These are phyloP conservation scores for Cenococcum geophilum DNA, from an alignment of 495 filamentous ascomycete genomes.

Conservation along the genomic window DNA sequence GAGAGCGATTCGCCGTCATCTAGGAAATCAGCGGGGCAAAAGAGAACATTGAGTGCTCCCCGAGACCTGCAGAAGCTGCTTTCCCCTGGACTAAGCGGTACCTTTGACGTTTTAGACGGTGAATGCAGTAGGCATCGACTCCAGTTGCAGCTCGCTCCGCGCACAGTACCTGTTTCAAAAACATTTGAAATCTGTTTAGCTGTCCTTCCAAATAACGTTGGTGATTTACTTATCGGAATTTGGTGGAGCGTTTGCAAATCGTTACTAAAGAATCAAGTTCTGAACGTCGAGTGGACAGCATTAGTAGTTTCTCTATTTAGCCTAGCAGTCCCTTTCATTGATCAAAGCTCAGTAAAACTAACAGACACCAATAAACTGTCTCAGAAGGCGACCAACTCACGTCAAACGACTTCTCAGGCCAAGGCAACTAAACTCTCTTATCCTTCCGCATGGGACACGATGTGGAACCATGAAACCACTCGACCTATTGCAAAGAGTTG, in stretches of 20 bases:
- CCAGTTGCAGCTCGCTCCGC: conserved; percentile 18
- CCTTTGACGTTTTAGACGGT: conserved; percentile 25
- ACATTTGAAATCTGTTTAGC: conserved; percentile 17
- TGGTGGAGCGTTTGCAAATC: conserved; percentile 76
- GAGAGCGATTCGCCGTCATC: conserved; percentile 8
- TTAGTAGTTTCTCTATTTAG: conserved; percentile 65
- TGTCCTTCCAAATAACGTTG: conserved; percentile 42
- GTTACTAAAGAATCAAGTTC: conserved; percentile 43
- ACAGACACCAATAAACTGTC: conserved; percentile 4
- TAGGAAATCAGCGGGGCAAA: conserved; percentile 18
- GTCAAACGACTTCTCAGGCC: conserved; percentile 6
- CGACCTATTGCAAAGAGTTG: conserved; percentile 15
- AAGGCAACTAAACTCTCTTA: neutral
- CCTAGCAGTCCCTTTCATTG: conserved; percentile 41
- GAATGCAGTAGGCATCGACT: conserved; percentile 21
- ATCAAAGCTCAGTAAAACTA: conserved; percentile 25
- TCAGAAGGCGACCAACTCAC: conserved; percentile 5
- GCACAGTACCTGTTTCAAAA: conserved; percentile 14
- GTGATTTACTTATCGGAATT: conserved; percentile 58
- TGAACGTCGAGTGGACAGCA: conserved; percentile 71
- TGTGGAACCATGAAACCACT: conserved; percentile 16
- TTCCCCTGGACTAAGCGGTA: conserved; percentile 7
- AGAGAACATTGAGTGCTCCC: conserved; percentile 19
- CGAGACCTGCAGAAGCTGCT: conserved; percentile 8
- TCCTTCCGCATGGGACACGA: conserved; percentile 17